A percentile compares a stretch with the other conserved stretches of the same genome.
phyloP scores from a whole-genome alignment of 2,329 filamentous ascomycete genomes.

The Phyllosticta citriasiana region DNA sequence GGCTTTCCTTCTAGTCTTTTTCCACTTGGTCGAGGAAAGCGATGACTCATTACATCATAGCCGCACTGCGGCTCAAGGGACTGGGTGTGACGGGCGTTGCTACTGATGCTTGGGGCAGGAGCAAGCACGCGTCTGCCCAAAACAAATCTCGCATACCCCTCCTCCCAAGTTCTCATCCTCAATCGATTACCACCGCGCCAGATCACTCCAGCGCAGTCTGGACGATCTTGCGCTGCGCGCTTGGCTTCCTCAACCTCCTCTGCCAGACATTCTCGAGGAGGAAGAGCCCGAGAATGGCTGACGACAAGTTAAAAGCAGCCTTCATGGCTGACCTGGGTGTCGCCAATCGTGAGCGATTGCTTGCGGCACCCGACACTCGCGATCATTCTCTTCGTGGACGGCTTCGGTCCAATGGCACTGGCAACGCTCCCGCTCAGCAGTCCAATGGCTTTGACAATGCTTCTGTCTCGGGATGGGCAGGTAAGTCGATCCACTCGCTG shows the following conservation, averaged over 20 bases:
- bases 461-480: not conserved
- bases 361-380: not conserved
- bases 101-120: not conserved
- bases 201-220: not conserved
- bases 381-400: not conserved
- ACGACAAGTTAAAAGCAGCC: not conserved
- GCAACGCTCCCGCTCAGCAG: not conserved
- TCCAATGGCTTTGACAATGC: not conserved
- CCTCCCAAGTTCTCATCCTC: not conserved
- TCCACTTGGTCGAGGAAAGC: not conserved
- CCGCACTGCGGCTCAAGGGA: not conserved
- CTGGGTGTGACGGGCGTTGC: not conserved
- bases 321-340: slow-evolving; percentile 1
- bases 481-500: not conserved
- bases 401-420: not conserved
- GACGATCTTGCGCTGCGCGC: not conserved
- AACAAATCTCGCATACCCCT: not conserved
- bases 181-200: not conserved
- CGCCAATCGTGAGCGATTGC: not conserved
- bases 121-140: not conserved
- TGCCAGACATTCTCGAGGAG: not conserved
- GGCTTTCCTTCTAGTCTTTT: not conserved
- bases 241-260: not conserved
- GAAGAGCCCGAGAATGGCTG: not conserved
- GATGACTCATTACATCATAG: not conserved